Percentiles rank a stretch among this genome's conserved stretches.
Evolutionary conservation across 2,329 filamentous ascomycete genomes (phyloP).

Genomic region (Pseudonectria buxi): DNA sequence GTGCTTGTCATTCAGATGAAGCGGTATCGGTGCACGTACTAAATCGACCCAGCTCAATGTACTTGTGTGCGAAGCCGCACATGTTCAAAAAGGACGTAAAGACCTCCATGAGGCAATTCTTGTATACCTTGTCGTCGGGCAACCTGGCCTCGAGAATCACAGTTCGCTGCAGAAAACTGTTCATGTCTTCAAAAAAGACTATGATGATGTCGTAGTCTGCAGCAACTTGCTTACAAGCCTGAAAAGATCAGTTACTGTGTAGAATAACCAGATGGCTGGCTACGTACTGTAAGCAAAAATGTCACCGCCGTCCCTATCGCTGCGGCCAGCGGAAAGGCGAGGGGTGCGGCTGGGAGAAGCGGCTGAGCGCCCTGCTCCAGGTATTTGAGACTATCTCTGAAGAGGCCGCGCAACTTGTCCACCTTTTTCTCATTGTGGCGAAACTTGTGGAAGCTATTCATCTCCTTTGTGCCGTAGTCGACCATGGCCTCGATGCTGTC

Average conservation of each 20-base stretch:
- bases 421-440: conserved; percentile 28
- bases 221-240: conserved; percentile 23
- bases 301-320: conserved; percentile 29
- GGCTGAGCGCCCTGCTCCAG: conserved; percentile 24
- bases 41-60: conserved; percentile 27
- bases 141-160: conserved; percentile 27
- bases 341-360: conserved; percentile 22
- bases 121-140: conserved; percentile 23
- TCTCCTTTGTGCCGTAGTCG: conserved; percentile 20
- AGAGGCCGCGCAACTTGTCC: conserved; percentile 24
- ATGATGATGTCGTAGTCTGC: conserved; percentile 33
- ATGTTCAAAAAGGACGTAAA: conserved; percentile 28
- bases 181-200: conserved; percentile 33
- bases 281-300: conserved; percentile 22
- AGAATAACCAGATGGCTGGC: background rate
- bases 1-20: background rate
- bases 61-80: conserved; percentile 28
- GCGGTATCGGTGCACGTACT: conserved; percentile 9
- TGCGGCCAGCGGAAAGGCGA: conserved; percentile 26
- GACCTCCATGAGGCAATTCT: conserved; percentile 30
- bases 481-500: conserved; percentile 21
- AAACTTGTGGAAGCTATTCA: conserved; percentile 27
- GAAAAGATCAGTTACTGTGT: conserved; percentile 1
- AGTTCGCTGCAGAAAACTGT: conserved; percentile 29
- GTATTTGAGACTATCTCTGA: conserved; percentile 23